Evolutionary conservation across 305 asterid genomes (phyloP).

Genomic region (Fraxinus greggii): DNA sequence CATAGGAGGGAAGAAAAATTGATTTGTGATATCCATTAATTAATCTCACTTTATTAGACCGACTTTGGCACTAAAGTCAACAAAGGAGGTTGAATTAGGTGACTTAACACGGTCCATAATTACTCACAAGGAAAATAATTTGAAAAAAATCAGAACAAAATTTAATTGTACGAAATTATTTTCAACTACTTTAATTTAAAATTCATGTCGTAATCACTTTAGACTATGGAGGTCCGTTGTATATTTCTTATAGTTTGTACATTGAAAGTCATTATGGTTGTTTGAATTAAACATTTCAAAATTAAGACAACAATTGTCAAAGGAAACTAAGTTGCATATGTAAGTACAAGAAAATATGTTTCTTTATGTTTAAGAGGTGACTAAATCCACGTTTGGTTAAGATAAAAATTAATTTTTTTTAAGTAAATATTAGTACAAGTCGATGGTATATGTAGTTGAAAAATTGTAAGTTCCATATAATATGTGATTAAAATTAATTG

Average conservation of each 20-base stretch:
- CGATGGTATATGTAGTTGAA: not conserved
- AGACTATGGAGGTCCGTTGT: not conserved
- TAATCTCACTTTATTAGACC: conserved; percentile 32
- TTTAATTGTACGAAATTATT: not conserved
- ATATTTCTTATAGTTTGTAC: conserved; percentile 15
- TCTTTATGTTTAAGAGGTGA: not conserved
- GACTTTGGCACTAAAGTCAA: conserved; percentile 40
- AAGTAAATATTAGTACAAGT: not conserved
- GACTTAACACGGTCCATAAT: conserved; percentile 35
- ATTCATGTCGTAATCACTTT: not conserved
- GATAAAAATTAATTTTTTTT: not conserved
- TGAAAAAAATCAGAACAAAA: not conserved
- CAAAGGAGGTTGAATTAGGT: conserved; percentile 37
- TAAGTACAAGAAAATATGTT: not conserved
- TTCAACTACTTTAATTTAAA: not conserved
- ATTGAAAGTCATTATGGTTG: conserved; percentile 27
- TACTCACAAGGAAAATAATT: conserved; percentile 8
- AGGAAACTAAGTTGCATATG: not conserved
- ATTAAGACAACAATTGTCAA: not conserved
- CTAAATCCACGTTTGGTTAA: not conserved
- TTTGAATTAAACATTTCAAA: conserved; percentile 22
- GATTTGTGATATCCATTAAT: conserved; percentile 29
- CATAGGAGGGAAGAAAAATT: conserved; percentile 24
- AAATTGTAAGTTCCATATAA: no score
- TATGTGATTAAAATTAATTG: no score